Evolutionary conservation across 2,329 filamentous ascomycete genomes (phyloP), one percentile per base, ranked within the genome.

Genomic region (Simplicillium aogashimaense): DNA sequence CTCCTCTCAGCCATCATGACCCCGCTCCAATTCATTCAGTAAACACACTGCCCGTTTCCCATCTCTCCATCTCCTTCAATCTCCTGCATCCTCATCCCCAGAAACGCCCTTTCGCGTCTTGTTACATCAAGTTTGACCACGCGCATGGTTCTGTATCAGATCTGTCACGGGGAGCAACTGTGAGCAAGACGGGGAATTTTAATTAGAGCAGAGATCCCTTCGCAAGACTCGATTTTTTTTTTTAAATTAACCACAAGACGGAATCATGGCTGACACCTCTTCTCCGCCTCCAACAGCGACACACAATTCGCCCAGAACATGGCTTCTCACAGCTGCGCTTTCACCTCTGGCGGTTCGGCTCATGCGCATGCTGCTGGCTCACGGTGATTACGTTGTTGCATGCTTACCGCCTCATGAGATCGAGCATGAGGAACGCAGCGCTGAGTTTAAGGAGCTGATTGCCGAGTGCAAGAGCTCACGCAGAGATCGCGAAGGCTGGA

Each of bases 321-420:
- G 92, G 92, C 81, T 98, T 56, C 69, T 98, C 48, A 95, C 89
- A 10, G 83, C 86, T 43, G 86, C 86, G 29, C 76, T 90, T 44
- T 90, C 87, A 29, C 87, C 90, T 11, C 75, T 95, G 47, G 83
- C 83, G 40, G 83, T 95, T 44, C 83, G 86, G 35, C 73, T 95
- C 43, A 84, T 87, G 40, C 79, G 83, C 40, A 77, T 86, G 51
- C 72, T 94, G 34, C 80, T 97, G 36, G 78, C 78, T n/a, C 88
- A 95, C 61, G 90, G 92, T 37, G 92, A 97, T 61, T 89, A 83
- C 57, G 83, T 94, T 36, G 83, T 90, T 36, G 84, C 87, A 5
- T 92, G 89, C 40, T 72, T 95, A 29, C 78, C 85, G 36, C 83
- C 86, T 3, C 67, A 74, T 38, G 86, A 92, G 60, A 81, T 89